Evolutionary conservation across 1,284 basidiomycete genomes (phyloP).

Genomic region (Apiotrichum sp.): DNA sequence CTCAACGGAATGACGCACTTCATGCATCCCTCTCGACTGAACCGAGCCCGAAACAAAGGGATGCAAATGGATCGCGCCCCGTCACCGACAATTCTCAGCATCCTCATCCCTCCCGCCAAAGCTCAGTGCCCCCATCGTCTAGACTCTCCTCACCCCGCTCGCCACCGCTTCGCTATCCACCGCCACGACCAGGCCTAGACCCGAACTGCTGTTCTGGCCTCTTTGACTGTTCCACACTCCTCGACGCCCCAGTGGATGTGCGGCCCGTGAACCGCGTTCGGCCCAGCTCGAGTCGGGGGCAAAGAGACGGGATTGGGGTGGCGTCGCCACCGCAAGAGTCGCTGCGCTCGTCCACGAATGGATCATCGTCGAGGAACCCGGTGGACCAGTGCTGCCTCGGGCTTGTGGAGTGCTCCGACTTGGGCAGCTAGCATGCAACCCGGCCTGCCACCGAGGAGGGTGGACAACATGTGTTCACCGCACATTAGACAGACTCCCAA

Average conservation of each 20-base stretch:
- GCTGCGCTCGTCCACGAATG: neutral
- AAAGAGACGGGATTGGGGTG: neutral
- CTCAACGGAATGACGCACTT: too few relatives aligned
- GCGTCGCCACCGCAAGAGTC: neutral
- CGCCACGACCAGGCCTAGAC: neutral
- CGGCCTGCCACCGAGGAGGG: too few relatives aligned
- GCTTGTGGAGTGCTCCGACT: neutral
- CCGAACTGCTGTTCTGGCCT: constrained; percentile 6
- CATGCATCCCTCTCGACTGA: too few relatives aligned
- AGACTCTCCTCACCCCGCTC: neutral
- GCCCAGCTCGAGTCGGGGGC: neutral
- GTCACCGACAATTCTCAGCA: too few relatives aligned
- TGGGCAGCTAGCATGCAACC: too few relatives aligned
- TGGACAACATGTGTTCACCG: too few relatives aligned
- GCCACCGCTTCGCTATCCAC: too few relatives aligned
- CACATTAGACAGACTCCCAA: too few relatives aligned
- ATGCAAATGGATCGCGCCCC: too few relatives aligned
- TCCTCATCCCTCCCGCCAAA: neutral
- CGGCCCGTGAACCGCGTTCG: neutral
- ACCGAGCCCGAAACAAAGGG: too few relatives aligned
- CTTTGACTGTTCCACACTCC: constrained; percentile 5
- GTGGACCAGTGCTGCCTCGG: neutral
- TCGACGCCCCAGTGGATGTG: neutral
- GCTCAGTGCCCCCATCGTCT: neutral
- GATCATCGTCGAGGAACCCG: neutral